Conservation (phyloP, 1,139 yeast species). For the Geotrichum bryndzae region DNA sequence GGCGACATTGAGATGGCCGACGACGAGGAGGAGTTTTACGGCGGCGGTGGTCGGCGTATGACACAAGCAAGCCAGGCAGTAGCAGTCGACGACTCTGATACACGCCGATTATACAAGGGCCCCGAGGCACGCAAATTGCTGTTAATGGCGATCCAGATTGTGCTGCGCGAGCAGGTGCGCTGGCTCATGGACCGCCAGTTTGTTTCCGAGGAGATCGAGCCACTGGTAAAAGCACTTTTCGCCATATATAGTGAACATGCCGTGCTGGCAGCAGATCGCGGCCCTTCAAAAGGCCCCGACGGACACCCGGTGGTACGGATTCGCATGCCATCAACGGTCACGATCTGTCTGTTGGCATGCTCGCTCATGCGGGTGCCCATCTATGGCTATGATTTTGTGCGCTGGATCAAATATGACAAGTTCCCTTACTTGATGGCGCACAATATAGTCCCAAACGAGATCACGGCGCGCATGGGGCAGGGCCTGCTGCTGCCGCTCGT, state of each 20-base stretch:
- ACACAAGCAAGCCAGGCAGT: slow-evolving; percentile 5
- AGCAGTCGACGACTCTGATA: slow-evolving; percentile 1
- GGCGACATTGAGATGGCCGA: slow-evolving; percentile 74
- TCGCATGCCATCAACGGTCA: slow-evolving; percentile 14
- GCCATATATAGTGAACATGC: slow-evolving; percentile 32
- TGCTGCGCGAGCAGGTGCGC: slow-evolving; percentile 47
- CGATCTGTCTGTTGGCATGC: slow-evolving; percentile 30
- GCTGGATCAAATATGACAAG: slow-evolving; percentile 30
- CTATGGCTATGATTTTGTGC: slow-evolving; percentile 29
- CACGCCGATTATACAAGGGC: slow-evolving; percentile 43
- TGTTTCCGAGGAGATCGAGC: slow-evolving; percentile 38
- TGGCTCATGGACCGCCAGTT: slow-evolving; percentile 36
- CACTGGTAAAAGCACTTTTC: slow-evolving; percentile 51
- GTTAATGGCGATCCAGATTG: slow-evolving; percentile 49
- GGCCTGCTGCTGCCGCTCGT: slow-evolving; percentile 17
- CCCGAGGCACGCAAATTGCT: slow-evolving; percentile 44
- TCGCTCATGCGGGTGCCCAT: slow-evolving; percentile 28
- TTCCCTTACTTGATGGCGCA: slow-evolving; percentile 29
- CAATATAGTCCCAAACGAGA: slow-evolving; percentile 22
- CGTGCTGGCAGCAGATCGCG: not conserved
- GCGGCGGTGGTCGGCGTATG: slow-evolving; percentile 19
- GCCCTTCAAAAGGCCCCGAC: not conserved
- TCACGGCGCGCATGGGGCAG: slow-evolving; percentile 11
- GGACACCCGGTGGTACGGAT: not conserved
- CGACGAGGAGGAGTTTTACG: slow-evolving; percentile 43